phyloP scores from a whole-genome alignment of 768 basidiomycete genomes.

The Ramaria sp. region DNA sequence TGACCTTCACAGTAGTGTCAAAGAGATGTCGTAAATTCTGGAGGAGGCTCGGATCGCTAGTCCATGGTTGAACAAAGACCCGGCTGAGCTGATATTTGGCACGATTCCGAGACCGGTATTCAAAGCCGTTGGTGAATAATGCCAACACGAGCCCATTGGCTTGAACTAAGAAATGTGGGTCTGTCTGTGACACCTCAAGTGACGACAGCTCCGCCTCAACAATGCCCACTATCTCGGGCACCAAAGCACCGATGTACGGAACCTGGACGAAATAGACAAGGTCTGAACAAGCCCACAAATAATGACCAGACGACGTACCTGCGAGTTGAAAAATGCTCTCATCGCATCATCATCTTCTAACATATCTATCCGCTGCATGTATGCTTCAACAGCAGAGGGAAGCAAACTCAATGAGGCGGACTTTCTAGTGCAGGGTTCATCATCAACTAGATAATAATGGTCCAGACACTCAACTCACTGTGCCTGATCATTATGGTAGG shows the following conservation, averaged over 20 bases:
- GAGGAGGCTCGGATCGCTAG: conserved; percentile 56
- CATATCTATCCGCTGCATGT: conserved; percentile 51
- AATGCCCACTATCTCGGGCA: conserved; percentile 49
- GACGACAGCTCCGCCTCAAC: conserved; percentile 28
- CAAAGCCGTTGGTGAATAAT: conserved; percentile 32
- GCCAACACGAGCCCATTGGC: conserved; percentile 59
- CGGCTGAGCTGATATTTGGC: conserved; percentile 69
- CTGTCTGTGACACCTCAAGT: conserved; percentile 33
- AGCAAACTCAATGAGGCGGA: neutral
- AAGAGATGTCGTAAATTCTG: conserved; percentile 67
- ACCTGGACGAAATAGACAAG: conserved; percentile 23
- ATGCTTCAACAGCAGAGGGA: conserved; percentile 20
- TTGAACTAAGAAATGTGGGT: conserved; percentile 43
- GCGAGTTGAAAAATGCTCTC: conserved; percentile 73
- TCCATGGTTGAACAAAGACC: conserved; percentile 75
- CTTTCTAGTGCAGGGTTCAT: neutral
- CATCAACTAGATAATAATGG: neutral
- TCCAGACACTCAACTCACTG: neutral
- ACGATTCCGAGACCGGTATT: conserved; percentile 63
- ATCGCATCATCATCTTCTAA: conserved; percentile 63
- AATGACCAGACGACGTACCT: conserved; percentile 16
- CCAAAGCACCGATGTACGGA: conserved; percentile 51
- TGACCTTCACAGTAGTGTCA: conserved; percentile 39
- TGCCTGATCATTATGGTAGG: conserved; percentile 47
- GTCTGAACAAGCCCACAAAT: neutral